Evolutionary conservation across 129 eudicot species (phyloP).

Genomic region (Tagetes erecta): DNA sequence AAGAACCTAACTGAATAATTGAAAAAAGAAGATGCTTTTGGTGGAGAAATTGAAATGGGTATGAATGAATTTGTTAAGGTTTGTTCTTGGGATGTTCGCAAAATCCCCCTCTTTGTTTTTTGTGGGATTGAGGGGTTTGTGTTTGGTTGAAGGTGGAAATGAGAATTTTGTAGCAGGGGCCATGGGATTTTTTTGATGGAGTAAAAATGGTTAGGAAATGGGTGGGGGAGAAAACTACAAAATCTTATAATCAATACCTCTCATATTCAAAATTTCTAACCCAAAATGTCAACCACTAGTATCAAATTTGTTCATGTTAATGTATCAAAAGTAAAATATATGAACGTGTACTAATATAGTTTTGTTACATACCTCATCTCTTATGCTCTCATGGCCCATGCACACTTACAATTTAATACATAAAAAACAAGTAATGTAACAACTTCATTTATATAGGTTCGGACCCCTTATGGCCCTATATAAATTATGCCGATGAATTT

Average conservation of each 20-base stretch:
- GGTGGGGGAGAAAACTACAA: slow-evolving; percentile 29
- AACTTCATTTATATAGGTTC: too few relatives aligned
- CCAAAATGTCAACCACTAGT: neutral
- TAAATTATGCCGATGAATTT: too few relatives aligned
- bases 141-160: slow-evolving; percentile 27
- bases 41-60: slow-evolving; percentile 7
- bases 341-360: too few relatives aligned
- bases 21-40: neutral
- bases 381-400: too few relatives aligned
- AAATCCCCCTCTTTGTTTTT: slow-evolving; percentile 18
- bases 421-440: too few relatives aligned
- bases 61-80: slow-evolving; percentile 7
- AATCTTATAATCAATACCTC: neutral
- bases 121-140: slow-evolving; percentile 38
- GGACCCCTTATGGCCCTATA: too few relatives aligned
- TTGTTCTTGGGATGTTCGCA: slow-evolving; percentile 28
- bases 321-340: too few relatives aligned
- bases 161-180: slow-evolving; percentile 29
- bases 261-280: neutral
- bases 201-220: slow-evolving; percentile 30
- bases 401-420: too few relatives aligned
- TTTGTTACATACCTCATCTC: too few relatives aligned
- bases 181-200: slow-evolving; percentile 18
- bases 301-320: too few relatives aligned
- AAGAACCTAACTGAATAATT: slow-evolving; percentile 12